Conservation (phyloP, 768 basidiomycete species). For the Daedalea quercina region DNA sequence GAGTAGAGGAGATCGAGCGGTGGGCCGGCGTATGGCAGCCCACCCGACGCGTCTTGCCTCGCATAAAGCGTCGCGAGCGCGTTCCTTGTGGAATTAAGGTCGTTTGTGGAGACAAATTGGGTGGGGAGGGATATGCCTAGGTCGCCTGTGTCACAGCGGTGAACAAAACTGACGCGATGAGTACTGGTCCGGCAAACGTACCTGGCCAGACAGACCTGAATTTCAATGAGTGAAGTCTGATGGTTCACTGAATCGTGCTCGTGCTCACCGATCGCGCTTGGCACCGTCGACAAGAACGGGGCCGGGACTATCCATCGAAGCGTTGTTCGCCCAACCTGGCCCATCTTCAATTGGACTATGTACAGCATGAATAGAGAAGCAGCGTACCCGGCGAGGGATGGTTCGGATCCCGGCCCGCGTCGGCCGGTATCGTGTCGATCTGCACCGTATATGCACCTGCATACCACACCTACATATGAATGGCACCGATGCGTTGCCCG, state of each 20-base stretch:
- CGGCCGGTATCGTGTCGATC: slow-evolving; percentile 43
- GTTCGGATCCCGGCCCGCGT: slow-evolving; percentile 45
- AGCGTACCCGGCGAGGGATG: slow-evolving; percentile 28
- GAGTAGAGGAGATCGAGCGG: slow-evolving; percentile 30
- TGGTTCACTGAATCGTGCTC: no score
- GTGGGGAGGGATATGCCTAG: slow-evolving; percentile 58
- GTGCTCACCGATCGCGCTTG: slow-evolving; percentile 44
- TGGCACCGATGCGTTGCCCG: no score
- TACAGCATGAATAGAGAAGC: not conserved
- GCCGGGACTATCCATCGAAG: slow-evolving; percentile 44
- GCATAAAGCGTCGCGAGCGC: slow-evolving; percentile 53
- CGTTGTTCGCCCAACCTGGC: slow-evolving; percentile 48
- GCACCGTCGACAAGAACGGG: slow-evolving; percentile 59
- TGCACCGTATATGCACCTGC: slow-evolving; percentile 57
- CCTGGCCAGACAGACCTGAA: slow-evolving; percentile 50
- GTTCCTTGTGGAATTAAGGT: slow-evolving; percentile 47
- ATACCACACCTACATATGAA: slow-evolving; percentile 39
- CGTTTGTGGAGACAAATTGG: slow-evolving; percentile 55
- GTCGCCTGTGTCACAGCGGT: slow-evolving; percentile 33
- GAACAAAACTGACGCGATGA: not conserved
- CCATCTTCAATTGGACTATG: not conserved
- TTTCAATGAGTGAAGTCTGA: not conserved
- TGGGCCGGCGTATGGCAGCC: slow-evolving; percentile 45
- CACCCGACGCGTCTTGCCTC: slow-evolving; percentile 42
- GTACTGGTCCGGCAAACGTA: slow-evolving; percentile 12